Percentiles rank a stretch among this genome's conserved stretches.
These are phyloP conservation scores for Annulohypoxylon maeteangense DNA, from an alignment of 495 filamentous ascomycete genomes.

Conservation along the genomic window DNA sequence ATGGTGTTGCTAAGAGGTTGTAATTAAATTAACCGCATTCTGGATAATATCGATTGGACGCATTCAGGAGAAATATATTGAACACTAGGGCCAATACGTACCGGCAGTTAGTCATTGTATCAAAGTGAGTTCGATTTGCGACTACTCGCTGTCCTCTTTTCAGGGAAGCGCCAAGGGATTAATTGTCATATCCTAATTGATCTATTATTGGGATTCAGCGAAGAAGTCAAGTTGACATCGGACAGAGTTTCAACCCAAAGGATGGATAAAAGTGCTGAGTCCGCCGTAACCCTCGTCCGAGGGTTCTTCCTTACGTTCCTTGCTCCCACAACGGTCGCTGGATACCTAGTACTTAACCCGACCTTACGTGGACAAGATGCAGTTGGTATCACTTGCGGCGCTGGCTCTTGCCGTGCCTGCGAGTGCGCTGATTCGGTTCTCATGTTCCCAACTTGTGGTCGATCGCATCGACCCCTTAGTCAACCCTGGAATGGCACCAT, in stretches of 20 bases:
- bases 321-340: slow-evolving; percentile 8
- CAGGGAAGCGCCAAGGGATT: background rate
- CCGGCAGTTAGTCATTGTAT: slow-evolving; percentile 18
- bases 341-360: background rate
- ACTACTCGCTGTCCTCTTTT: background rate
- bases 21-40: slow-evolving; percentile 27
- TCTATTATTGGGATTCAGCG: slow-evolving; percentile 7
- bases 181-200: background rate
- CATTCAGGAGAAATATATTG: slow-evolving; percentile 2
- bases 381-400: slow-evolving; percentile 41
- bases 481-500: slow-evolving; percentile 47
- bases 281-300: slow-evolving; percentile 12
- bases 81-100: background rate
- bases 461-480: slow-evolving; percentile 51
- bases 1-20: slow-evolving; percentile 22
- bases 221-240: background rate
- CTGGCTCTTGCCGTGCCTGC: slow-evolving; percentile 47
- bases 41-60: slow-evolving; percentile 33
- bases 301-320: slow-evolving; percentile 1
- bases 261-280: slow-evolving; percentile 25
- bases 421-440: slow-evolving; percentile 51
- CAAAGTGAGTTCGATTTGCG: background rate
- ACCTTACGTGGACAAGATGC: slow-evolving; percentile 43
- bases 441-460: slow-evolving; percentile 49
- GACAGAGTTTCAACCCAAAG: background rate